These are phyloP conservation scores for Pyrus bretschneideri DNA, from an alignment of 306 rosid species.

Conservation along the genomic window DNA sequence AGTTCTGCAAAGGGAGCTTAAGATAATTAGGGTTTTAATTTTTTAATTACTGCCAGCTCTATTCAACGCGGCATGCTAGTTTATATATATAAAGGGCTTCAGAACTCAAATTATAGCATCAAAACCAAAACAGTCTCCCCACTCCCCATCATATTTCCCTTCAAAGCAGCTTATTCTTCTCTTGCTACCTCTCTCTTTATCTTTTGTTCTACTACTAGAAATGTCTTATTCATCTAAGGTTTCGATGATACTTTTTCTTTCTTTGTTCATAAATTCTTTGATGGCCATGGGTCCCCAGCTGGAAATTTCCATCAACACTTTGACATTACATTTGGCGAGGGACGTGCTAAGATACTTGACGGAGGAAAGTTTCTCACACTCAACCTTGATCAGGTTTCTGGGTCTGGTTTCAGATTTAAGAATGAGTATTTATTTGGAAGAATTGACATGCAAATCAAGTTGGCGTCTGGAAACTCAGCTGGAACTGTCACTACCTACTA, in stretches of 20 bases:
- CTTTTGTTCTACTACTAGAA: background rate
- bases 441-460: slow-evolving; percentile 72
- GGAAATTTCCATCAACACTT: too few species aligned
- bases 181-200: too few species aligned
- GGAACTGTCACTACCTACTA: slow-evolving; percentile 89
- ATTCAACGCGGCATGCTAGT: background rate
- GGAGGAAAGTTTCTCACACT: too few species aligned
- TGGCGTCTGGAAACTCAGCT: slow-evolving; percentile 79
- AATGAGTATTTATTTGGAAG: slow-evolving; percentile 54
- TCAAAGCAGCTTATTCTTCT: background rate
- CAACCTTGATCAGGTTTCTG: too few species aligned
- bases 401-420: slow-evolving; percentile 27
- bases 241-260: background rate
- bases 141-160: background rate
- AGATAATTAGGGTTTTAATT: too few species aligned
- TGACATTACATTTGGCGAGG: too few species aligned
- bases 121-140: background rate
- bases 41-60: background rate
- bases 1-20: too few species aligned
- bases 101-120: background rate
- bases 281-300: too few species aligned
- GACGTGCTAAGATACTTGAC: too few species aligned
- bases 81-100: background rate
- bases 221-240: slow-evolving; percentile 14
- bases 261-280: background rate